Conservation (phyloP, 768 basidiomycete genomes). For the Leccinellum albellum region DNA sequence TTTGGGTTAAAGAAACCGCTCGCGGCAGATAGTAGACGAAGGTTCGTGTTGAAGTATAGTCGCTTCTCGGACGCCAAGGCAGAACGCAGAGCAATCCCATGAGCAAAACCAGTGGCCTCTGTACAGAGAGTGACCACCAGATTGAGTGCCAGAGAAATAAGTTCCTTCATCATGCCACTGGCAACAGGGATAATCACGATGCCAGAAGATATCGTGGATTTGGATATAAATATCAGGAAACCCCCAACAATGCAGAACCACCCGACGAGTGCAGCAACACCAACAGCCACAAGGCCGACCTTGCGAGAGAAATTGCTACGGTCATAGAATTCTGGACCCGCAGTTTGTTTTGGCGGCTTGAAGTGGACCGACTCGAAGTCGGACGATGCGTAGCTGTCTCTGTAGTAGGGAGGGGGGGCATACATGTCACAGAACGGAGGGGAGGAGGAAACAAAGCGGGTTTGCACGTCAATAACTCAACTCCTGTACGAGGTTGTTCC, state of each 20-base stretch:
- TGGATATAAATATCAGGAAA: conserved; percentile 19
- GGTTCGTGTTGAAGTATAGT: conserved; percentile 28
- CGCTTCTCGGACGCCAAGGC: conserved; percentile 23
- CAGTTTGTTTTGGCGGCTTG: conserved; percentile 15
- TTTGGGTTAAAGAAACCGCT: conserved; percentile 20
- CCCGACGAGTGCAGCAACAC: conserved; percentile 20
- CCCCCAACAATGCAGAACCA: conserved; percentile 23
- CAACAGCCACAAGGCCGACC: conserved; percentile 24
- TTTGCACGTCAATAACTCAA: neutral
- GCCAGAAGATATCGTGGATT: conserved; percentile 23
- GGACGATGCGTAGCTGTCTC: conserved; percentile 7
- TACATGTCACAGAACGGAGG: conserved; percentile 5
- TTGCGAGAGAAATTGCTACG: conserved; percentile 23
- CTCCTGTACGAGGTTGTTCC: neutral
- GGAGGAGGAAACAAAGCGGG: neutral
- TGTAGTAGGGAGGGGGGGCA: neutral
- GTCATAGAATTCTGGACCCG: conserved; percentile 28
- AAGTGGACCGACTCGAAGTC: conserved; percentile 24
- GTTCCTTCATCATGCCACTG: conserved; percentile 12
- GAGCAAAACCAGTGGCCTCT: conserved; percentile 28
- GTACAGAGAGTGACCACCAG: conserved; percentile 26
- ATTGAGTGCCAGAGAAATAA: conserved; percentile 23
- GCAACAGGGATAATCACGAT: conserved; percentile 18
- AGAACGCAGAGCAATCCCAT: conserved; percentile 27
- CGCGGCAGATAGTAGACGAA: conserved; percentile 26